These are phyloP conservation scores for Coniferiporia weirii DNA, from an alignment of 1,284 basidiomycete species.

Conservation along the genomic window DNA sequence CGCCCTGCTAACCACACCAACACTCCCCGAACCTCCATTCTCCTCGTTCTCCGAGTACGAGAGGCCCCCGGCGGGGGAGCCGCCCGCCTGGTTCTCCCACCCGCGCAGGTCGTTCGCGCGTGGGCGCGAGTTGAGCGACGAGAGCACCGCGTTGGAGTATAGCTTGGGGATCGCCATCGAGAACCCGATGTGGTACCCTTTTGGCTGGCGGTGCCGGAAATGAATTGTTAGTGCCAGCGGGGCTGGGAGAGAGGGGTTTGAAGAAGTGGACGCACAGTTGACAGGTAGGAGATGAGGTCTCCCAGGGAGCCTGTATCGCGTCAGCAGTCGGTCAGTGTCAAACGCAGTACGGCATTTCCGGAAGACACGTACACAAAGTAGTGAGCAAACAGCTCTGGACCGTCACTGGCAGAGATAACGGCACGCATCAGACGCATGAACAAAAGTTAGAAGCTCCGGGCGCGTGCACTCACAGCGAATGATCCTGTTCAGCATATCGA, in stretches of 20 bases:
- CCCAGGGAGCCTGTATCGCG: neutral
- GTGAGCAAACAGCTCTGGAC: constrained; percentile 10
- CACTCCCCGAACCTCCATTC: too few species aligned
- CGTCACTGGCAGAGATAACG: constrained; percentile 1
- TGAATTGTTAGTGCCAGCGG: too few species aligned
- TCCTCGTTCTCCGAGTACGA: neutral
- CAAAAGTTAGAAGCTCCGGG: too few species aligned
- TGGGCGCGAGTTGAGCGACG: constrained; percentile 9
- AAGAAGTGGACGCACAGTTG: neutral
- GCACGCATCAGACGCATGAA: too few species aligned
- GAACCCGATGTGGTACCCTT: constrained; percentile 3
- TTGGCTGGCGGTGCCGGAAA: too few species aligned
- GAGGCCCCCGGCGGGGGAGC: too few species aligned
- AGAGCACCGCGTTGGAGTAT: constrained; percentile 9
- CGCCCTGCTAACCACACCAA: too few species aligned
- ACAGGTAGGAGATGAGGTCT: neutral
- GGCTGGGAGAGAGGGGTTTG: too few species aligned
- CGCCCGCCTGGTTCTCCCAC: neutral
- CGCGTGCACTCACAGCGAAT: constrained; percentile 3
- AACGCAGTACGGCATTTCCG: neutral
- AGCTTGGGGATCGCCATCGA: constrained; percentile 7
- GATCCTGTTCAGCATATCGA: constrained; percentile 4
- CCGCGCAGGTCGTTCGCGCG: neutral
- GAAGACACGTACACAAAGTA: constrained; percentile 1
- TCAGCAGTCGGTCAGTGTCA: neutral